phyloP scores from a whole-genome alignment of 2,329 filamentous ascomycete genomes.

The Apiospora koreana region DNA sequence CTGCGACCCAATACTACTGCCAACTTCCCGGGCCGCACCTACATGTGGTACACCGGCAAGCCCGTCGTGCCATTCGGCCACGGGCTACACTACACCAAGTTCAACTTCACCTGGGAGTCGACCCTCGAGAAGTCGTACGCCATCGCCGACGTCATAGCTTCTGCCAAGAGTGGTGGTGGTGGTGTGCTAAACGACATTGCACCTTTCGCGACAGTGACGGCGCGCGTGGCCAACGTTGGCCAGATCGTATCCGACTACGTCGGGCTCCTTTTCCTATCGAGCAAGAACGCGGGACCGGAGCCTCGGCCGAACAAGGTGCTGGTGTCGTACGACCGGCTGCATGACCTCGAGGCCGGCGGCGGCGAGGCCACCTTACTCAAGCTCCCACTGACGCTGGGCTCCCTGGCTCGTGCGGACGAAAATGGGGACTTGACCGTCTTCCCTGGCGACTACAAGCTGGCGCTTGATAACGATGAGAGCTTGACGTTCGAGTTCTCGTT shows the following conservation, averaged over 20 bases:
- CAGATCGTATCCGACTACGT: conserved; percentile 45
- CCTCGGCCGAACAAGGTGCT: conserved; percentile 49
- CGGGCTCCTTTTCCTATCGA: conserved; percentile 43
- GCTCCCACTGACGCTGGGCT: conserved; percentile 40
- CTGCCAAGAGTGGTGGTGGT: conserved; percentile 24
- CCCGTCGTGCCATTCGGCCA: conserved; percentile 45
- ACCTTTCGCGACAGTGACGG: conserved; percentile 36
- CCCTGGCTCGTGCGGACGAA: conserved; percentile 44
- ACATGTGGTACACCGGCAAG: conserved; percentile 49
- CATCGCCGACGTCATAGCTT: conserved; percentile 37
- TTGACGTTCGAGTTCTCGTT: conserved; percentile 1
- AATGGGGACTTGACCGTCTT: conserved; percentile 36
- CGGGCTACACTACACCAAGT: conserved; percentile 51
- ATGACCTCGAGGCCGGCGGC: conserved; percentile 25
- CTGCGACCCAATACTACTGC: conserved; percentile 41
- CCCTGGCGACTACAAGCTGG: conserved; percentile 10
- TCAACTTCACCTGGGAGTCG: conserved; percentile 27
- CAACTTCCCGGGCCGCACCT: conserved; percentile 45
- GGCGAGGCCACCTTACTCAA: conserved; percentile 27
- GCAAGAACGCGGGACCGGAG: conserved; percentile 36
- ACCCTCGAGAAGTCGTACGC: conserved; percentile 18
- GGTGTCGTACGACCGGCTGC: conserved; percentile 43
- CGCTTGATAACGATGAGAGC: conserved; percentile 8
- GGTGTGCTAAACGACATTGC: conserved; percentile 34
- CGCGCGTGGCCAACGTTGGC: conserved; percentile 44